Base-by-base conservation (phyloP, 2,329 filamentous ascomycete species). In the Rhexocercosporidium sp. region DNA sequence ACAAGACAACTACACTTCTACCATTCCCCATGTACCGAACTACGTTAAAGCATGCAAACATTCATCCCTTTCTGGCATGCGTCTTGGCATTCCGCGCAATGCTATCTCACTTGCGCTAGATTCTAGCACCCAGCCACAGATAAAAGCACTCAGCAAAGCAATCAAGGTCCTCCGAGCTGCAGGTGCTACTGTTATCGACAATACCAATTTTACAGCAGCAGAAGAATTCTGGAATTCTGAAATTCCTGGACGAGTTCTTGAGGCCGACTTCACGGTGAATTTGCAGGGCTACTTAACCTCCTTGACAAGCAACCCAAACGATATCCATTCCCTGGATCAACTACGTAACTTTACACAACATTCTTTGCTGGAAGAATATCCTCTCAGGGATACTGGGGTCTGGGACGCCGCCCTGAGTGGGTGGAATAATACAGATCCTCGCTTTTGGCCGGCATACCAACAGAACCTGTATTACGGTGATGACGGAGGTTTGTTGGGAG, bases 81-180 rank as follows among this genome's bases (percentile, higher is more conserved):
- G 89, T 1, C 87, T 92, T 31, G 90, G 90, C 3, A 82, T 92
- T 3, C 86, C 89, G 0, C 81, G 85, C n/a, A 90, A 90, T 70
- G 80, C 91, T 37, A 79, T 80, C 1, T 37, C 34, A 11, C 34
- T 37, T 9, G 71, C 77, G 1, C 76, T 72, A 22, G 70, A 75
- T 37, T 74, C 76, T 18, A 18, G n/a, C 7, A n/a, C 20, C 11
- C 31, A 41, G 22, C 20, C 82, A 2, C 75, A 84, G n/a, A 69
- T 87, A 7, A 77, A 79, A 1, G 84, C 85, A 0, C 92, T 92
- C 73, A 78, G 90, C 31, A 72, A 77, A 1, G 85, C 87, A 0
- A 77, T 92, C 3, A 71, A 78, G 0, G 72, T 85, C 1, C 79
- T 92, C 39, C 77, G 81, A 9, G 77, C 78, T 0, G 86, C 86